Base-by-base conservation (phyloP, 306 rosid species). In the Dalbergia cultrata region DNA sequence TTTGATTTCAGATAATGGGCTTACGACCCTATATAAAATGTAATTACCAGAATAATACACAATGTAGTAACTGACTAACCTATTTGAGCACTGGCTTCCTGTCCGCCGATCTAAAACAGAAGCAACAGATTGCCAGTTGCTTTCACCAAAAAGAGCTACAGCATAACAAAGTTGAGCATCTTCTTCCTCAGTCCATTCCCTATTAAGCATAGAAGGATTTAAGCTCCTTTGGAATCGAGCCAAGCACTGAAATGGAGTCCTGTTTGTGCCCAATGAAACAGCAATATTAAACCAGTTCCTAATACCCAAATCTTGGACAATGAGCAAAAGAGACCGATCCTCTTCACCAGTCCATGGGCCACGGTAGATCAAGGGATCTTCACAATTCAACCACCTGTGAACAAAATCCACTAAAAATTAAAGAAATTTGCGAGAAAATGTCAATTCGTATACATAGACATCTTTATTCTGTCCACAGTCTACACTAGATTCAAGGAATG, bases 81-180 rank as follows among this genome's bases (percentile, higher is more conserved):
- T 95, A 79, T 95, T 93, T 77, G 99, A 93, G 93, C 99, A 95
- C 67, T 95, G 99, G 79, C 95, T n/a, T 56, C 99, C 98, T 0
- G 97, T 77, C 69, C 97, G 87, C 82, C 98, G 90, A 65, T 91
- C 97, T 89, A 95, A 81, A 64, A 84, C 79, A 83, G 97, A 88
- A 73, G 99, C 99, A 11, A 95, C 92, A 70, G 87, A 75, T 80
- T 95, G 99, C 99, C 99, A 93, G 82, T 95, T 58, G 9, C 86
- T 53, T 79, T 76, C 87, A 22, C 99, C 99, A 85, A 75, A 84
- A 64, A 44, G 16, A 58, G 83, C 93, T 73, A 93, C 93, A 50
- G 97, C 98, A 68, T 80, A 74, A 53, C 91, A 78, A 70, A 95
- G 99, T 86, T 80, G 89, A 78, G 84, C 88, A 83, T 95, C 99